These are phyloP conservation scores for Artemisia argyi DNA, from an alignment of 129 eudicot genomes.

Conservation along the genomic window DNA sequence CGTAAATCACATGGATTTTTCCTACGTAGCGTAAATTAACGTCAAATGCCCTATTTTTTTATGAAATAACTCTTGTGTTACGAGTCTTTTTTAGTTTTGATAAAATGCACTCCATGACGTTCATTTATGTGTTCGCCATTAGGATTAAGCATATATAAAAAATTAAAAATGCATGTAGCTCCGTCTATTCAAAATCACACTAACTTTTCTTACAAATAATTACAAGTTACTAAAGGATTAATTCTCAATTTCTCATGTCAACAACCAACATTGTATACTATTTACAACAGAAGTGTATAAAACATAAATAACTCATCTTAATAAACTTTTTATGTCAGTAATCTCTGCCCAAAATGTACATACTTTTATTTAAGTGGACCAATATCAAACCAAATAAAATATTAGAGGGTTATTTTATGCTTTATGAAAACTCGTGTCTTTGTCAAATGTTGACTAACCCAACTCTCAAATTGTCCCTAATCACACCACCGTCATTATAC, in stretches of 20 bases:
- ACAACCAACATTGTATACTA: neutral
- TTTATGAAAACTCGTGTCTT: slow-evolving; percentile 25
- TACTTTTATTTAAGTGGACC: slow-evolving; percentile 3
- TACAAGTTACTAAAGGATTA: neutral
- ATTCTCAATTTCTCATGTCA: neutral
- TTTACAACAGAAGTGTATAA: neutral
- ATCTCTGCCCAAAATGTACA: neutral
- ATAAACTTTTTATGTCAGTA: too few species aligned
- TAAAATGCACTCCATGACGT: too few species aligned
- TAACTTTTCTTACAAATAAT: neutral
- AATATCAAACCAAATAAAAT: slow-evolving; percentile 21
- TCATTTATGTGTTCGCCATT: too few species aligned
- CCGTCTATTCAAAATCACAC: neutral
- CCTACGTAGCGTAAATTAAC: too few species aligned
- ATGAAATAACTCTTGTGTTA: too few species aligned
- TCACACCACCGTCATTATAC: slow-evolving; percentile 22
- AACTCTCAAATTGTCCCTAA: neutral
- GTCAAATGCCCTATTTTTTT: too few species aligned
- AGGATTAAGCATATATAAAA: too few species aligned
- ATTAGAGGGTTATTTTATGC: slow-evolving; percentile 11
- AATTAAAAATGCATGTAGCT: neutral
- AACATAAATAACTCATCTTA: too few species aligned
- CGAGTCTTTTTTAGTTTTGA: too few species aligned
- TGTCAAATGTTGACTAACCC: slow-evolving; percentile 26
- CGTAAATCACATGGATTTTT: too few species aligned